Base-by-base conservation (phyloP, 176 grass and related monocot genomes). In the Cymbopogon citratus region DNA sequence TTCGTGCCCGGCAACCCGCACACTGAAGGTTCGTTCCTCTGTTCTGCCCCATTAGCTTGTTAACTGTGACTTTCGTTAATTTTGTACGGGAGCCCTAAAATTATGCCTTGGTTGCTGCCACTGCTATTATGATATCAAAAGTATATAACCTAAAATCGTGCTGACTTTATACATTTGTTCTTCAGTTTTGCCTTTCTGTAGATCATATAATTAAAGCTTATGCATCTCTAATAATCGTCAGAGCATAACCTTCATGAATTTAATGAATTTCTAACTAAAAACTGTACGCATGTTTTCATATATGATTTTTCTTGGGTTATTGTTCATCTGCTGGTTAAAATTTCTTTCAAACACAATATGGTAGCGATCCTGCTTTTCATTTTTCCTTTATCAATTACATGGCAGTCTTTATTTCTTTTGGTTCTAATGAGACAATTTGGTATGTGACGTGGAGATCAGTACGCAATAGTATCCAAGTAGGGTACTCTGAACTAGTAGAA, bases 1-100 rank as follows among this genome's bases (percentile, higher is more conserved):
- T 89, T 93, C 69, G 43, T 83, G 29, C 82, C 66, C 0, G 85
- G 89, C 33, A 76, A 93, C 7, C 90, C 92, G 16, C 88, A 93
- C 23, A 72, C 79, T 19, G 92, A 98, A 98, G 92, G 95, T 98
- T 87, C 21, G 1, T 24, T 76, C 19, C 18, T 79, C 28, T 72
- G 3, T 12, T 29, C 2, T 21, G 7, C 44, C 41, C 44, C 21
- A 49, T 18, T 34, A 18, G 18, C 40, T 57, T 57, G n/a, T 57
- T 43, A 12, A 25, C 9, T 60, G 9, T 25, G n/a, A 79, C 3
- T 35, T 68, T 48, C 13, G 1, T 35, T 12, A 80, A 23, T 79
- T 49, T 76, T 43, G 8, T 36, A 66, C 26, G 26, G 26, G 34
- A 23, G 25, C 18, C 15, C 9, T 8, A 11, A 8, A 24, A 12